Base-by-base conservation (phyloP, 2,329 filamentous ascomycete species). In the Aureobasidium sp. region DNA sequence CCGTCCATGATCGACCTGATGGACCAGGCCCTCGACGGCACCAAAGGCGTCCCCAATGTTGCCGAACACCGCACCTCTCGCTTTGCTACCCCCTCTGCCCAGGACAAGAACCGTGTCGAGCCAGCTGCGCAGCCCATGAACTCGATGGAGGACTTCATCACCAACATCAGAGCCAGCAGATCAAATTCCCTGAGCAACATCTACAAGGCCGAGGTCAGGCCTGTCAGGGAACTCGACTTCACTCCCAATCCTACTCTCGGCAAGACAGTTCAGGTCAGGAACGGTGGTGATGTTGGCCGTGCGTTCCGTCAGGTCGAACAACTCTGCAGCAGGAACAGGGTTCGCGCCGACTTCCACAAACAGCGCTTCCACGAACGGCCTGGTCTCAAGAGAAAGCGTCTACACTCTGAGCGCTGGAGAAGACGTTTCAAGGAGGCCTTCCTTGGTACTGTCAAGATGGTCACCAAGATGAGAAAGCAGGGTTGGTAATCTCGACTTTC, bases 381-480 rank as follows among this genome's bases (percentile, higher is more conserved):
- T 0, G 88, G 88, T 58, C 85, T 90, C 62, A 93, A 89, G 72
- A 78, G 81, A 6, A 88, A 83, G 68, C 80, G 90, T 16, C 97
- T 97, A 2, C 74, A 66, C 77, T 77, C 4, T 61, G 93, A 97
- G 65, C 88, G 88, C 0, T 72, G 97, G 49, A 91, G 93, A 19
- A 85, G 84, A 64, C 90, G 80, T 7, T 67, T 67, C 3, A 83
- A 83, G 66, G 79, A 93, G 59, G 94, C 89, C 2, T 97, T 97
- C 71, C 90, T 89, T 70, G 93, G 93, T 7, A 79, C 81, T 10
- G 78, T 88, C 6, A 66, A 62, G 35, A 75, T 86, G 59, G 86
- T 89, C 5, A 73, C 79, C 64, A 79, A 86, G 66, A 74, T 94
- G 71, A 85, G 80, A 61, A 79, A 74, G 65, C 87, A 93, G 70